Percentiles rank a stretch among this genome's conserved stretches.
Evolutionary conservation across 176 grass and related monocot genomes (phyloP).

Genomic region (Ensete ventricosum): DNA sequence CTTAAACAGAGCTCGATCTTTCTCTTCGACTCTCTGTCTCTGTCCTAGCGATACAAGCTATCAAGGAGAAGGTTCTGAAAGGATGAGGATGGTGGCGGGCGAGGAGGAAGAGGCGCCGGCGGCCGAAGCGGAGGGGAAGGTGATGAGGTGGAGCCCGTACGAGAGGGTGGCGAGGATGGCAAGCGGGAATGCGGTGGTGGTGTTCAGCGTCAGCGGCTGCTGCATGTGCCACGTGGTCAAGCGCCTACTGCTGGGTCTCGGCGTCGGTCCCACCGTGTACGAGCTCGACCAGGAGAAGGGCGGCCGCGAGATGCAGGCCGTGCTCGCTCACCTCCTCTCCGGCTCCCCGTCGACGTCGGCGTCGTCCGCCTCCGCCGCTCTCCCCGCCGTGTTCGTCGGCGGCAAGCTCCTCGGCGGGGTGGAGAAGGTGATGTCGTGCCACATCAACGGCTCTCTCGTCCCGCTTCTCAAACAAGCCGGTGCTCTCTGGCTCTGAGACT

Average conservation of each 20-base stretch:
- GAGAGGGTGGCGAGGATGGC: conserved; percentile 72
- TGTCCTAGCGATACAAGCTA: no score
- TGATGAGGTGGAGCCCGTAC: conserved; percentile 28
- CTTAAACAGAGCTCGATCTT: neutral
- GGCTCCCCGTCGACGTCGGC: neutral
- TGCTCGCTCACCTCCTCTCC: conserved; percentile 44
- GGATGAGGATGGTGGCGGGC: neutral
- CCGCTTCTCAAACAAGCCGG: conserved; percentile 97
- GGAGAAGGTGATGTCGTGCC: conserved; percentile 87
- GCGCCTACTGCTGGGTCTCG: conserved; percentile 73
- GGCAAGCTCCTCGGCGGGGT: conserved; percentile 83
- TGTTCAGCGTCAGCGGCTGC: conserved; percentile 82
- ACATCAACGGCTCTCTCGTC: conserved; percentile 97
- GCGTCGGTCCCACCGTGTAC: conserved; percentile 77
- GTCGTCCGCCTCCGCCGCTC: neutral
- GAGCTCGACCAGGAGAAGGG: conserved; percentile 68
- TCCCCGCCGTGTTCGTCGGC: conserved; percentile 85
- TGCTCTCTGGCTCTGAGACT: conserved; percentile 82
- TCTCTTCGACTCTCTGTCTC: neutral
- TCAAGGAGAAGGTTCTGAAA: neutral
- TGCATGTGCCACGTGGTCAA: conserved; percentile 99
- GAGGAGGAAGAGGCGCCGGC: conserved; percentile 33
- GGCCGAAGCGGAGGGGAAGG: conserved; percentile 18
- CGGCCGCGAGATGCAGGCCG: conserved; percentile 56
- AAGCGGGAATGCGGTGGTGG: conserved; percentile 73